Evolutionary conservation across 108 stramenopile genomes (phyloP), one percentile per base, ranked within the genome.

Genomic region (Pseudonitzschia pungens): DNA sequence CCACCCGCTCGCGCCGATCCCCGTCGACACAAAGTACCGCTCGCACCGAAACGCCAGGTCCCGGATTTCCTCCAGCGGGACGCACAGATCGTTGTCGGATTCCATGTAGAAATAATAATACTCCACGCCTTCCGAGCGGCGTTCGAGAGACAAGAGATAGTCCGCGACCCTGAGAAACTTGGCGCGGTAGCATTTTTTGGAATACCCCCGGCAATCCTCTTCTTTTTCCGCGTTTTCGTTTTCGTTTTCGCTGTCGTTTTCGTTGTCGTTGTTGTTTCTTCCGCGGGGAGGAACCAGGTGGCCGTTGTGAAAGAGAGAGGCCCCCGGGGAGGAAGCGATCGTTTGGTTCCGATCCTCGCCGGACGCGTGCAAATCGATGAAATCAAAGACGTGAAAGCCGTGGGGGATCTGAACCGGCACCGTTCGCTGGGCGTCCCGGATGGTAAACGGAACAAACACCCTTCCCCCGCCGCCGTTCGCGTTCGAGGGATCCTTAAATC

Each of bases 21-120:
- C 79, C 12, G 70, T 65, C 4, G 48, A 67, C 56, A 80, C 67
- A 70, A 80, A 75, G 44, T 75, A 75, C 12, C 74, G 69, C 14
- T 36, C n/a, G 28, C 74, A 44, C 31, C 28, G 40, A 36, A 40
- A 55, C 12, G 79, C 64, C 56, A 80, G 27, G 1, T 50, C 48
- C 33, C 51, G 54, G 45, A 80, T 68, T 24, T 75, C 21, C 14
- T 44, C 16, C 63, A 80, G 36, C 10, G 79, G 70, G 4, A 80
- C 69, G 55, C 79, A 80, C 48, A 80, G 22, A 27, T 67, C 60
- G 70, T 80, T 75, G 50, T 80, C 79, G 5, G 79, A 40, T 75
- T 80, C 79, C 62, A 80, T 75, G 44, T 75, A 80, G 55, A 80
- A 80, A 28, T 75, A 75, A 12, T 54, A 67, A 32, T 69, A 64